Percentiles rank a stretch among this genome's conserved stretches.
phyloP scores from a whole-genome alignment of 2,329 filamentous ascomycete species.

The Fusarium odoratissimum region DNA sequence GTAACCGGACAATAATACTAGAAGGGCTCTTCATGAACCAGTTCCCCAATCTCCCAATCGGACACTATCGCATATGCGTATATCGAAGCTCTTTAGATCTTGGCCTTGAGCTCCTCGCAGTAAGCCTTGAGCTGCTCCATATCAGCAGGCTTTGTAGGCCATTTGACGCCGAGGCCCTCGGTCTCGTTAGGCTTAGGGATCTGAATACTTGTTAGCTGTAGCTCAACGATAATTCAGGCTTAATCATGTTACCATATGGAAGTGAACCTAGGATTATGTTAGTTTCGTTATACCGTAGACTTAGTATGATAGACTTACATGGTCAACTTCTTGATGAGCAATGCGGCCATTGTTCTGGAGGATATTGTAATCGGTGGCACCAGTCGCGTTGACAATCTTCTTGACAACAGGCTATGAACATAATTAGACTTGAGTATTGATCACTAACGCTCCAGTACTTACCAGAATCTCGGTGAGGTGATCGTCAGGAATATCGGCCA shows the following conservation, averaged over 20 bases:
- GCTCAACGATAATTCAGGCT: not conserved
- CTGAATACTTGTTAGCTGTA: conserved; percentile 54
- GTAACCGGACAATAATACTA: conserved; percentile 32
- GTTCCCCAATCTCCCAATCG: conserved; percentile 4
- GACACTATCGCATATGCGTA: not conserved
- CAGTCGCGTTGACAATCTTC: conserved; percentile 82
- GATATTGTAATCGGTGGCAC: conserved; percentile 87
- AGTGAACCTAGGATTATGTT: conserved; percentile 75
- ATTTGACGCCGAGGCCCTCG: conserved; percentile 83
- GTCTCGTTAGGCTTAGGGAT: conserved; percentile 92
- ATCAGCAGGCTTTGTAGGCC: conserved; percentile 80
- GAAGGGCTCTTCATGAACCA: conserved; percentile 22
- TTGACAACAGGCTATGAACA: conserved; percentile 68
- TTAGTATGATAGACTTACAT: conserved; percentile 68
- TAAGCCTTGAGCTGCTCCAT: conserved; percentile 87
- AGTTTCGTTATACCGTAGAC: not conserved
- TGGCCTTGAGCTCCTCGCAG: conserved; percentile 85
- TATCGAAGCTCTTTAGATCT: conserved; percentile 70
- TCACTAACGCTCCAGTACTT: conserved; percentile 42
- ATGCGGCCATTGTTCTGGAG: conserved; percentile 95
- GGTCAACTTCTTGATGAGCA: conserved; percentile 92
- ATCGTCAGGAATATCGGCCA: conserved; percentile 93
- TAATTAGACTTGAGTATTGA: conserved; percentile 1
- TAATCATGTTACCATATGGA: conserved; percentile 78
- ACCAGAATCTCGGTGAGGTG: conserved; percentile 84